phyloP scores from a whole-genome alignment of 805 yeast species.

The Candida silvicultrix region DNA sequence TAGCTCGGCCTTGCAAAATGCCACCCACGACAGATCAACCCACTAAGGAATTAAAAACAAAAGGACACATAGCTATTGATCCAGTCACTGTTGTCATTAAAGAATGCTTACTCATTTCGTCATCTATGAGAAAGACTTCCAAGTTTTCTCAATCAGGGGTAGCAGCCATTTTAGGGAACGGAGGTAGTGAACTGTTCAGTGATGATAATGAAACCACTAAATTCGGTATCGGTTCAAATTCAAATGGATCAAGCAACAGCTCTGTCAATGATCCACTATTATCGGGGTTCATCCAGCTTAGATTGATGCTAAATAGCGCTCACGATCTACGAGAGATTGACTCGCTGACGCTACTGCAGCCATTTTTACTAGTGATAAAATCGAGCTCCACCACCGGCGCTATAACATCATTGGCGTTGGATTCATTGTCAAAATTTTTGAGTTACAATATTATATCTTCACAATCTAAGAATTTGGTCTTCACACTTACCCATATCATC shows the following conservation, averaged over 20 bases:
- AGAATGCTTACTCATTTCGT: conserved; percentile 80
- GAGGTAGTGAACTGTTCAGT: conserved; percentile 42
- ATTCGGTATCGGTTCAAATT: conserved; percentile 13
- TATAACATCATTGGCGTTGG: conserved; percentile 76
- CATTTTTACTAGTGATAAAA: conserved; percentile 77
- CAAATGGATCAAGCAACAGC: conserved; percentile 13
- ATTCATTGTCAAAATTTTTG: conserved; percentile 68
- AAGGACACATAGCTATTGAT: conserved; percentile 42
- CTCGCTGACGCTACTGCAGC: conserved; percentile 70
- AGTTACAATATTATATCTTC: conserved; percentile 59
- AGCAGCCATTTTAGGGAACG: conserved; percentile 76
- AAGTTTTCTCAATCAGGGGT: conserved; percentile 74
- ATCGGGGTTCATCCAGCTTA: conserved; percentile 72
- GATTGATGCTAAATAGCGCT: conserved; percentile 60
- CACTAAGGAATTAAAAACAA: neutral
- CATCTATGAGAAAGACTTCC: conserved; percentile 85
- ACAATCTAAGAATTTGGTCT: conserved; percentile 47
- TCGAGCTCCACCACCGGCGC: conserved; percentile 82
- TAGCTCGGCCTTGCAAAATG: neutral
- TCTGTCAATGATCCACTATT: conserved; percentile 53
- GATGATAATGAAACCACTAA: conserved; percentile 32
- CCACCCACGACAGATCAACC: neutral
- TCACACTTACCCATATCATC: conserved; percentile 54
- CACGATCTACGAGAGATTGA: conserved; percentile 51
- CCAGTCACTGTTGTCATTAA: conserved; percentile 78